A percentile compares a stretch with the other conserved stretches of the same genome.
These are phyloP conservation scores for Fusarium goolgardi DNA, from an alignment of 2,329 filamentous ascomycete genomes.

Conservation along the genomic window DNA sequence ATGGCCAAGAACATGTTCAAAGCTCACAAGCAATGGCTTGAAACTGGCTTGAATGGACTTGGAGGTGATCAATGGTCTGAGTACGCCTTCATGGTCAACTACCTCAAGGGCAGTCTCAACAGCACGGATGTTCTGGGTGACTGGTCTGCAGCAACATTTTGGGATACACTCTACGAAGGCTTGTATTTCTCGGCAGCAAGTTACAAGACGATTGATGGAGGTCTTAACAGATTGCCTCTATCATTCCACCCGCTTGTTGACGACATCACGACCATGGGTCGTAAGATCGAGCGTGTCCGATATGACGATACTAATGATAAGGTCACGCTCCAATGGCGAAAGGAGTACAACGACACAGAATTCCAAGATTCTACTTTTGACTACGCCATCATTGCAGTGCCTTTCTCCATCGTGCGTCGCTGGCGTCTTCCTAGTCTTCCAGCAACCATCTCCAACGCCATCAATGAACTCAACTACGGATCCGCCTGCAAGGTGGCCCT, in stretches of 20 bases:
- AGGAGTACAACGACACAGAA: conserved; percentile 4
- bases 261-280: conserved; percentile 4
- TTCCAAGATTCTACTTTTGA: conserved; percentile 19
- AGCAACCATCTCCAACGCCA: conserved; percentile 17
- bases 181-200: conserved; percentile 9
- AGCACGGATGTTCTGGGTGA: conserved; percentile 8
- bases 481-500: conserved; percentile 11
- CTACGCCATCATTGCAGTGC: neutral
- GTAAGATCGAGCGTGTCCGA: conserved; percentile 13
- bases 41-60: conserved; percentile 7
- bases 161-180: neutral
- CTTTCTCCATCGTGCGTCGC: conserved; percentile 6
- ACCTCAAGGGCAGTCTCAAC: conserved; percentile 11
- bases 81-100: conserved; percentile 21
- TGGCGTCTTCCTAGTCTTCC: conserved; percentile 9
- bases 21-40: conserved; percentile 19
- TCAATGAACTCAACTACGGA: conserved; percentile 6
- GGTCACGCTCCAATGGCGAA: conserved; percentile 8
- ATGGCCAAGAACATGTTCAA: conserved; percentile 28
- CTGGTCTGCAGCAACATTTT: neutral
- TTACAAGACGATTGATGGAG: conserved; percentile 11
- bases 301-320: neutral
- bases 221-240: neutral
- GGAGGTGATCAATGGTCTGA: conserved; percentile 14
- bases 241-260: conserved; percentile 9